Evolutionary conservation across 345 rosid genomes (phyloP).

Genomic region (Heritiera littoralis): DNA sequence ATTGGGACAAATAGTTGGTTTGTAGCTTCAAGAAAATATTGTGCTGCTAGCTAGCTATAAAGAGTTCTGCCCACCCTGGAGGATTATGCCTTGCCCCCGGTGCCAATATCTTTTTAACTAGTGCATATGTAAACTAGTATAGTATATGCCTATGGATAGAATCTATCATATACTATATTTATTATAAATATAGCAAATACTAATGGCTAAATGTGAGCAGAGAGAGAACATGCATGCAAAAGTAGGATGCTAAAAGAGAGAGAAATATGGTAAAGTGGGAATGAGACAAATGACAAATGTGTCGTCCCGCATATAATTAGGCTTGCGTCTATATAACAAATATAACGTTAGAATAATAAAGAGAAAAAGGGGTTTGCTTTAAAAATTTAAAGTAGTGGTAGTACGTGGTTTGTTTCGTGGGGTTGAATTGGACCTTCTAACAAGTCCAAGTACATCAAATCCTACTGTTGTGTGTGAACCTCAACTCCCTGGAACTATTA

Average conservation of each 20-base stretch:
- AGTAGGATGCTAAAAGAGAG: not conserved
- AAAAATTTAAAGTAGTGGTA: not conserved
- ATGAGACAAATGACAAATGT: slow-evolving; percentile 12
- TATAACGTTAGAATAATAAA: not conserved
- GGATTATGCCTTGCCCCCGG: not conserved
- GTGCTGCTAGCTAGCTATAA: not conserved
- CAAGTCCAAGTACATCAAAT: slow-evolving; percentile 26
- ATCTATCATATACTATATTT: not conserved
- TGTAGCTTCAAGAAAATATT: not conserved
- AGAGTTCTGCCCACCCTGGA: not conserved
- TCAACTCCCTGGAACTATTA: not conserved
- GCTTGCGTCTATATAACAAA: not conserved
- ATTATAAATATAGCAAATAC: slow-evolving; percentile 2
- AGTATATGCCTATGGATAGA: not conserved
- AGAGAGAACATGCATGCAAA: not conserved
- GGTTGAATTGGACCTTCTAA: slow-evolving; percentile 13
- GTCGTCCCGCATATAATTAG: too few species aligned
- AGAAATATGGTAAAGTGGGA: slow-evolving; percentile 2
- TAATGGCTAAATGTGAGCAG: not conserved
- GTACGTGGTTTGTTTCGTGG: not conserved
- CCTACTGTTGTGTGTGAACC: not conserved
- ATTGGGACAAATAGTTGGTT: not conserved
- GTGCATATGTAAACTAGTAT: too few species aligned
- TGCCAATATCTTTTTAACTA: too few species aligned
- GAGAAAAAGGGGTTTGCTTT: not conserved